phyloP scores from a whole-genome alignment of 2,329 filamentous ascomycete species.

The Madurella fahalii region DNA sequence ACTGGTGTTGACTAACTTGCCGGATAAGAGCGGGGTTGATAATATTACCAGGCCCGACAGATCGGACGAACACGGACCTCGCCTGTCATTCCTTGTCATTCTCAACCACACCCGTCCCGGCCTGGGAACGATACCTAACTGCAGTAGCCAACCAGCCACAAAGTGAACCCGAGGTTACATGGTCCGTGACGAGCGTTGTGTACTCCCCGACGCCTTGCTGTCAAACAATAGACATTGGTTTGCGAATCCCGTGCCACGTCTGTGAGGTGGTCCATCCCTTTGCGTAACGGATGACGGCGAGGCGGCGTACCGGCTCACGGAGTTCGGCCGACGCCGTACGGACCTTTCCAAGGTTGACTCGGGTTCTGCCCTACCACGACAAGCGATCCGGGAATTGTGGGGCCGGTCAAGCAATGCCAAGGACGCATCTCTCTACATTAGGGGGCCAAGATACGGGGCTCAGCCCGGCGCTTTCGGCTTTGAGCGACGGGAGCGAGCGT shows the following conservation, averaged over 20 bases:
- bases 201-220: too few species aligned
- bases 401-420: slow-evolving; percentile 4
- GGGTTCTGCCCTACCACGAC: slow-evolving; percentile 4
- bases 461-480: slow-evolving; percentile 4
- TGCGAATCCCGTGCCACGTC: background rate
- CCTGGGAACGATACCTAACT: too few species aligned
- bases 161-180: too few species aligned
- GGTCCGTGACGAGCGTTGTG: too few species aligned
- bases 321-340: background rate
- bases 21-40: background rate
- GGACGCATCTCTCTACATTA: background rate
- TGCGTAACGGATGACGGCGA: background rate
- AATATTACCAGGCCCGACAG: background rate
- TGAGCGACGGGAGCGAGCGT: background rate
- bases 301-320: background rate
- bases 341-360: background rate
- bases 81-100: background rate
- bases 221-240: too few species aligned
- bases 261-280: background rate
- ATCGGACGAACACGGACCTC: background rate
- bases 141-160: too few species aligned
- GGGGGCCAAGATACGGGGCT: slow-evolving; percentile 1
- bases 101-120: too few species aligned
- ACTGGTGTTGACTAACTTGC: too few species aligned
- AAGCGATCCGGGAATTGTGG: background rate